Base-by-base conservation (phyloP, 2,329 filamentous ascomycete genomes). In the Colletotrichum tanaceti region DNA sequence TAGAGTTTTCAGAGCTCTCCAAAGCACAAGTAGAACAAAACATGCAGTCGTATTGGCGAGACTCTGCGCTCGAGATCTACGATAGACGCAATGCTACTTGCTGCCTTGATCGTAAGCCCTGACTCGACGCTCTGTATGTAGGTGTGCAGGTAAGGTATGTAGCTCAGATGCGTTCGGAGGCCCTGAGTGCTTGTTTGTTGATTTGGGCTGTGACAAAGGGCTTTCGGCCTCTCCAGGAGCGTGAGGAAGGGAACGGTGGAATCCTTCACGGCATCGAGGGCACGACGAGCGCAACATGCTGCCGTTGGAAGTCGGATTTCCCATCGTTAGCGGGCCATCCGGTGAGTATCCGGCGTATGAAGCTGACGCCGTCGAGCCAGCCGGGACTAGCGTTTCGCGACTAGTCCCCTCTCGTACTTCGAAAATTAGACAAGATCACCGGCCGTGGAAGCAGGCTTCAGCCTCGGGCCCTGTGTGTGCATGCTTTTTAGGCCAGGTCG, bases 261-360 rank as follows among this genome's bases (percentile, higher is more conserved):
- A 67, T 63, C 64, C 58, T 67, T 58, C 46, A 38, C 20, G 46
- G 28, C 38, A 28, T 20, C 38, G 49, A 57, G 41, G 41, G n/a
- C 38, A 49, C 16, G 13, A 53, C 43, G 28, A 55, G 41, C 28
- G 16, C 18, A 18, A 54, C 24, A 54, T n/a, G 32, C 24, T 59
- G 54, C 53, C 47, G 53, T 68, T 68, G 61, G 38, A 49, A 43
- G 47, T 65, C 65, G 47, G 54, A 38, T 54, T 58, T 68, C 65
- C 60, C 60, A 47, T 47, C n/a, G 22, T 35, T 64, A 54, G 47
- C 53, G 39, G 32, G 13, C 32, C 46, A 47, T 52, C 63, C 47
- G 59, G 16, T 24, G 49, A 38, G 39, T 49, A 38, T 65, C 65
- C 61, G 61, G 65, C 35, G 61, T 68, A n/a, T 65, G 65, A 55